These are phyloP conservation scores for Xylaria sp. DNA, from an alignment of 2,329 filamentous ascomycete species.

Conservation along the genomic window DNA sequence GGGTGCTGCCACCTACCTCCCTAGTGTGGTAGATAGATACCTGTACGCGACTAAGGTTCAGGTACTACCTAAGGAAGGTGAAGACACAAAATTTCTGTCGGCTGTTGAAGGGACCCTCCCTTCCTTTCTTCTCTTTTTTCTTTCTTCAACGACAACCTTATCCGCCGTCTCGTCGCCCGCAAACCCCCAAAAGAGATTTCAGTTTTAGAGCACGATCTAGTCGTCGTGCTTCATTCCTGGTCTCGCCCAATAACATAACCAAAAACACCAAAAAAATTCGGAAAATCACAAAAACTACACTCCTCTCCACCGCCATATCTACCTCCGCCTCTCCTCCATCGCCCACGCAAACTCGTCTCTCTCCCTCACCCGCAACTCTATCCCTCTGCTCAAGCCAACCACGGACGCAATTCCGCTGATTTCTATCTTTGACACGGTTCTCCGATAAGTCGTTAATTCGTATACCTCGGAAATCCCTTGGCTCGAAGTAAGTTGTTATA, in stretches of 20 bases:
- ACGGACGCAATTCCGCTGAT: slow-evolving; percentile 24
- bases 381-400: slow-evolving; percentile 22
- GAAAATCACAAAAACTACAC: slow-evolving; percentile 62
- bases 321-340: slow-evolving; percentile 29
- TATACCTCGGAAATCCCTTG: slow-evolving; percentile 29
- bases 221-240: slow-evolving; percentile 67
- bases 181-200: slow-evolving; percentile 62
- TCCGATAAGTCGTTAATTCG: slow-evolving; percentile 33
- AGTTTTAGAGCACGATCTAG: slow-evolving; percentile 61
- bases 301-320: slow-evolving; percentile 37
- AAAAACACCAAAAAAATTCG: slow-evolving; percentile 69
- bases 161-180: slow-evolving; percentile 57
- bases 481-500: slow-evolving; percentile 39
- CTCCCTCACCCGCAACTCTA: slow-evolving; percentile 15
- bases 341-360: slow-evolving; percentile 16
- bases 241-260: slow-evolving; percentile 62
- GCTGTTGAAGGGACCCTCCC: slow-evolving; percentile 43
- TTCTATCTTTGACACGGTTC: slow-evolving; percentile 25
- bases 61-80: slow-evolving; percentile 18
- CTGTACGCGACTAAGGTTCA: slow-evolving; percentile 41
- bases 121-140: slow-evolving; percentile 53
- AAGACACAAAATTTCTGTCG: slow-evolving; percentile 49
- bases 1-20: not conserved
- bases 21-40: not conserved
- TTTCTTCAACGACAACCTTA: slow-evolving; percentile 60